Conservation (phyloP, 1,284 basidiomycete genomes). For the Boletellus deceptivus region DNA sequence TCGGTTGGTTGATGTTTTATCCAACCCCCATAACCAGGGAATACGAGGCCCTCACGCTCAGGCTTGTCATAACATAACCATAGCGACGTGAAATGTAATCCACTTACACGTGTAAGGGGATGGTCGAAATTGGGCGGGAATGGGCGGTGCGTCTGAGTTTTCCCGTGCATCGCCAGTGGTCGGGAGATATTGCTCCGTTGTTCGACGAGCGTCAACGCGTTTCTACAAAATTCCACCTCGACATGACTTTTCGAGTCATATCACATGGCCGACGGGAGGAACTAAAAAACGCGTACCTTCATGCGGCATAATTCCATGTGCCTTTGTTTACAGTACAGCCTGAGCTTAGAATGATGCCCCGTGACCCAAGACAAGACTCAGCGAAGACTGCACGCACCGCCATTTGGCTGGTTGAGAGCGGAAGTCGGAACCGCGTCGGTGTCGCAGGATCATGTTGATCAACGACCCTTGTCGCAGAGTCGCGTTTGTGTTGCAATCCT, state of each 20-base stretch:
- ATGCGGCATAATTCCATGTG: neutral
- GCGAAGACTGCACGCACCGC: too few species aligned
- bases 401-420: too few species aligned
- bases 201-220: neutral
- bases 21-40: neutral
- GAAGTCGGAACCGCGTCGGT: neutral
- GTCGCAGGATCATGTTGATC: too few species aligned
- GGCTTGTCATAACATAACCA: neutral
- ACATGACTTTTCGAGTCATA: neutral
- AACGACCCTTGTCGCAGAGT: too few species aligned
- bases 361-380: neutral
- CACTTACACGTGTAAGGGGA: neutral
- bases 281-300: neutral
- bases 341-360: neutral
- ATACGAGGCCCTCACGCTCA: neutral
- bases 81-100: neutral
- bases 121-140: neutral
- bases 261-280: neutral
- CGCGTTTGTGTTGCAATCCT: too few species aligned
- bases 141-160: neutral
- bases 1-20: neutral
- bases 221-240: neutral
- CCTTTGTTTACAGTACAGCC: neutral
- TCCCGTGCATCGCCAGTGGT: neutral
- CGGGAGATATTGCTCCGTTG: neutral